These are phyloP conservation scores for Fusarium tuaranense DNA, from an alignment of 2,329 filamentous ascomycete species.

Conservation along the genomic window DNA sequence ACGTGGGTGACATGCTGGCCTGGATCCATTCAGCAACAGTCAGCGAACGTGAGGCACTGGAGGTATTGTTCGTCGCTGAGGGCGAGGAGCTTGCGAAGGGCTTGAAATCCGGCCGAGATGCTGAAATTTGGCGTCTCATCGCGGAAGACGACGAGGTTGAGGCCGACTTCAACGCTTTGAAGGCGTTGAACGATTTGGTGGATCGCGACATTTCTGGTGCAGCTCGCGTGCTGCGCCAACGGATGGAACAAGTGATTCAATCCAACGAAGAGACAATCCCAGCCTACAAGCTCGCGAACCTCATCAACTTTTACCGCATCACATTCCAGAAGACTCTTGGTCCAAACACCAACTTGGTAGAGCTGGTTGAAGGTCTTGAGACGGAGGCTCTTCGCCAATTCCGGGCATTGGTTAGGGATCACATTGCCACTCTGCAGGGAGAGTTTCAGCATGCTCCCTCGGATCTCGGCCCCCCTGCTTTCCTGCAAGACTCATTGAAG, in stretches of 20 bases:
- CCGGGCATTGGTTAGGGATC: conserved; percentile 82
- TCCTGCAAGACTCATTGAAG: conserved; percentile 83
- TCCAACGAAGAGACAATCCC: conserved; percentile 90
- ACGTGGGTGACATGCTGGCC: conserved; percentile 96
- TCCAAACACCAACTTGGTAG: conserved; percentile 74
- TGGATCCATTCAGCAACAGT: conserved; percentile 97
- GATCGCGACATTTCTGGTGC: conserved; percentile 87
- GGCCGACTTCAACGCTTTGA: conserved; percentile 79
- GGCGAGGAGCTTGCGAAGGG: conserved; percentile 88
- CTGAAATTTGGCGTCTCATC: conserved; percentile 83
- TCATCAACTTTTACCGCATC: conserved; percentile 87
- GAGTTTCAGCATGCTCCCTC: conserved; percentile 76
- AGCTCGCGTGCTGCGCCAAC: conserved; percentile 84
- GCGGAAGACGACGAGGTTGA: conserved; percentile 66
- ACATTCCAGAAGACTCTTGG: conserved; percentile 88
- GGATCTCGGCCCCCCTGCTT: conserved; percentile 83
- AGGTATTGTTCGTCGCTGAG: conserved; percentile 90
- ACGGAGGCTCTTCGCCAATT: conserved; percentile 86
- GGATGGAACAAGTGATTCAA: conserved; percentile 91
- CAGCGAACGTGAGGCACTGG: conserved; percentile 91
- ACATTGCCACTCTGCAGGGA: conserved; percentile 78
- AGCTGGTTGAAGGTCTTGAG: conserved; percentile 76
- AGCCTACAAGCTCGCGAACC: conserved; percentile 89
- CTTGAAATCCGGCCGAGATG: conserved; percentile 82
- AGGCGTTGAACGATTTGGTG: conserved; percentile 86